A percentile compares a stretch with the other conserved stretches of the same genome.
These are phyloP conservation scores for Metschnikowia continentalis DNA, from an alignment of 805 yeast genomes.

Conservation along the genomic window DNA sequence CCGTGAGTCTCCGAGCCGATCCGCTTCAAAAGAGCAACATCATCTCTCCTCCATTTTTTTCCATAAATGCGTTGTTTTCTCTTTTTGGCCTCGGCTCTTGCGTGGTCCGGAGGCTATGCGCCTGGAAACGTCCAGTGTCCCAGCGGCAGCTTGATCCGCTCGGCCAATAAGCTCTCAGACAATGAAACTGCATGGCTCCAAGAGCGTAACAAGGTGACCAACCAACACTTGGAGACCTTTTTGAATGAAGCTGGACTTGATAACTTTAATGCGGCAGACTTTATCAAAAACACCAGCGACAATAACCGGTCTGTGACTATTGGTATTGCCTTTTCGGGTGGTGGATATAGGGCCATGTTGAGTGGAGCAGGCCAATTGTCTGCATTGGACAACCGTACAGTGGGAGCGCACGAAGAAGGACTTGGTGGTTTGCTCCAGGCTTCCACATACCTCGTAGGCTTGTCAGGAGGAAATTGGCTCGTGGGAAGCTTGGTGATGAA, in stretches of 20 bases:
- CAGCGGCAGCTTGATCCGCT: slow-evolving; percentile 10
- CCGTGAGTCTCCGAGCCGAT: background rate
- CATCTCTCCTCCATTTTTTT: background rate
- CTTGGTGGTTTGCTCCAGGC: slow-evolving; percentile 21
- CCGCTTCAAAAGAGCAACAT: no score
- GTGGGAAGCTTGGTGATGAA: slow-evolving; percentile 61
- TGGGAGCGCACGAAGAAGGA: slow-evolving; percentile 19
- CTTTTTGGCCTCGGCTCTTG: slow-evolving; percentile 12
- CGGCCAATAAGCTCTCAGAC: slow-evolving; percentile 10
- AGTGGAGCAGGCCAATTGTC: slow-evolving; percentile 80
- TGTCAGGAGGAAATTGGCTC: slow-evolving; percentile 50
- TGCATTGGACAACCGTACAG: slow-evolving; percentile 72
- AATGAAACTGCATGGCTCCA: slow-evolving; percentile 15
- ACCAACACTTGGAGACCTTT: slow-evolving; percentile 42
- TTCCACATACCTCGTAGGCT: slow-evolving; percentile 17
- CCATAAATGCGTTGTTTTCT: slow-evolving; percentile 5
- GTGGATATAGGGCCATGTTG: slow-evolving; percentile 89
- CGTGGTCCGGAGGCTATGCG: slow-evolving; percentile 17
- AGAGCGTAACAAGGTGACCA: slow-evolving; percentile 35
- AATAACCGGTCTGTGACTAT: slow-evolving; percentile 42
- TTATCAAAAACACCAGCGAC: slow-evolving; percentile 25
- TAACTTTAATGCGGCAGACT: slow-evolving; percentile 45
- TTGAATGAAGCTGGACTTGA: slow-evolving; percentile 43
- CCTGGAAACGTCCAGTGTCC: slow-evolving; percentile 17
- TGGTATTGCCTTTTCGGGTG: slow-evolving; percentile 69